Base-by-base conservation (phyloP, 306 rosid genomes). In the Prunus dulcis region DNA sequence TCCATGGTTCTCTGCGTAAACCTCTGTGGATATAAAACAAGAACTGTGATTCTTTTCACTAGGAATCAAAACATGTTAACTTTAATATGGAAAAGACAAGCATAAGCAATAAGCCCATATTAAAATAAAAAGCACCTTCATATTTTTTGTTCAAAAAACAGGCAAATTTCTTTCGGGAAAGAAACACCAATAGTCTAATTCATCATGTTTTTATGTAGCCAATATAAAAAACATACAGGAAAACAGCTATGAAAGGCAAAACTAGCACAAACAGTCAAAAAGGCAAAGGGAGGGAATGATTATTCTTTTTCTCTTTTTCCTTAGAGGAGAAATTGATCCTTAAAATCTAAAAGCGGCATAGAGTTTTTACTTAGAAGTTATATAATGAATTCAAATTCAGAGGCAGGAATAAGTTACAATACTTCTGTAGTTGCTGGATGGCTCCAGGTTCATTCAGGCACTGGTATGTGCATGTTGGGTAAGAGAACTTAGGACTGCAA, bases 1-100 rank as follows among this genome's bases (percentile, higher is more conserved):
- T 90, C 97, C 97, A 94, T 58, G 98, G 98, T 71, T 90, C 93
- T 82, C 74, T 92, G 74, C 71, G 97, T 67, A 94, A 84, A 90
- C 81, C 87, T 80, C 98, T 93, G 93, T 82, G 81, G 64, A 76
- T 79, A 45, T 22, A 67, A 65, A 74, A 61, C 41, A 62, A 15
- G 25, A 28, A 57, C 57, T 46, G 47, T 51, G 11, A 65, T 49
- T 60, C 1, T 11, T 70, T 53, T 51, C 51, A 18, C 34, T 14
- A 80, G 77, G 76, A 41, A 68, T 32, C 64, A 14, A 52, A 23
- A 30, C 38, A 64, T 25, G 67, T 38, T 66, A 62, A 74, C 51
- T 20, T 77, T 72, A 60, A 66, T 28, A n/a, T 41, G 2, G 13
- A 65, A 20, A 15, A 30, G 10, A 64, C 12, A 22, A 18, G 19